phyloP scores from a whole-genome alignment of 768 basidiomycete species.

The Boletellus emodensis region DNA sequence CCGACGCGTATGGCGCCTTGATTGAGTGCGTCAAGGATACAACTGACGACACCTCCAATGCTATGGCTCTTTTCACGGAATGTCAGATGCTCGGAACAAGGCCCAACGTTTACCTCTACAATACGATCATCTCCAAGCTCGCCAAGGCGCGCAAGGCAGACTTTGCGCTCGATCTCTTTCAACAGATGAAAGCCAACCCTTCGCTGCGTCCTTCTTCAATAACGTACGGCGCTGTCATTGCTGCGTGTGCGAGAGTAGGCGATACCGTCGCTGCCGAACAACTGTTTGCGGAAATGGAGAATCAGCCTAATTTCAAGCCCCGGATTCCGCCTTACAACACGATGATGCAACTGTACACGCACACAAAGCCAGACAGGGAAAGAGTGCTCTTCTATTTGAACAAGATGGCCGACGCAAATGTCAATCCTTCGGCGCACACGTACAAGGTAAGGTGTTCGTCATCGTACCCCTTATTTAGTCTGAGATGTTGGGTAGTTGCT shows the following conservation, averaged over 20 bases:
- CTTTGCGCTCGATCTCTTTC: slow-evolving; percentile 81
- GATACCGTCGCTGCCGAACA: slow-evolving; percentile 77
- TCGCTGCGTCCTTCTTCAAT: slow-evolving; percentile 71
- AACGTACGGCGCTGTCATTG: slow-evolving; percentile 92
- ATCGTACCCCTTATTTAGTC: not conserved
- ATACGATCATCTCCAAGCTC: slow-evolving; percentile 95
- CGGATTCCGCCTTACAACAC: slow-evolving; percentile 95
- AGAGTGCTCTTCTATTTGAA: slow-evolving; percentile 74
- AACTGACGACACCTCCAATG: slow-evolving; percentile 91
- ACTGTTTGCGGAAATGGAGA: slow-evolving; percentile 82
- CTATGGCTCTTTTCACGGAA: slow-evolving; percentile 80
- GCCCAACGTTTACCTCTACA: slow-evolving; percentile 88
- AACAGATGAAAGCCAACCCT: slow-evolving; percentile 66
- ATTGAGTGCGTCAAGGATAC: slow-evolving; percentile 88
- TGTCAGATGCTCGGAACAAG: slow-evolving; percentile 60
- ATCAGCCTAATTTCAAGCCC: slow-evolving; percentile 70
- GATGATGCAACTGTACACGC: slow-evolving; percentile 96
- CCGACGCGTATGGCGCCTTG: slow-evolving; percentile 90
- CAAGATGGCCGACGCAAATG: slow-evolving; percentile 52
- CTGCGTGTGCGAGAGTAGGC: slow-evolving; percentile 91
- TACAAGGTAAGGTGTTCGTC: slow-evolving; percentile 65
- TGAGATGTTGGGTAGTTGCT: slow-evolving; percentile 52
- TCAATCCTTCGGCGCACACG: slow-evolving; percentile 83
- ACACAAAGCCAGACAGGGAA: slow-evolving; percentile 82
- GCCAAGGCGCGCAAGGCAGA: slow-evolving; percentile 94